A percentile compares a stretch with the other conserved stretches of the same genome.
phyloP scores from a whole-genome alignment of 306 rosid genomes.

The Amphicarpaea edgeworthii region DNA sequence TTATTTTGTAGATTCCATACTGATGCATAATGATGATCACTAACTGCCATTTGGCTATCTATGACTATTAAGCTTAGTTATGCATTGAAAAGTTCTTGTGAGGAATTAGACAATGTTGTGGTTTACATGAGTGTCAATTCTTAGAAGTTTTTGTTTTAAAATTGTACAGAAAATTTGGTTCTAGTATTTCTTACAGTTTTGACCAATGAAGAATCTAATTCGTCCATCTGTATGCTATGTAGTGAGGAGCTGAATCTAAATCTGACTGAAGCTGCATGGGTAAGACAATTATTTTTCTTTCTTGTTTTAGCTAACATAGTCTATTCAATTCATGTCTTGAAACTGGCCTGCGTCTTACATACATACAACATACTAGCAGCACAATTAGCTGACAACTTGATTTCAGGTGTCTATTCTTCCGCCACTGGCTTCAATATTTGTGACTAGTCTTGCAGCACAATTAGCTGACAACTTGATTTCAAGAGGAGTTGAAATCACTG shows the following conservation, averaged over 20 bases:
- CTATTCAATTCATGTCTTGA: slow-evolving; percentile 32
- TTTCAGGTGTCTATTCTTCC: slow-evolving; percentile 99
- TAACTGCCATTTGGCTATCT: slow-evolving; percentile 9
- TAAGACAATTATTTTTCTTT: slow-evolving; percentile 49
- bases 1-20: slow-evolving; percentile 19
- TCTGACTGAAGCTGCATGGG: slow-evolving; percentile 97
- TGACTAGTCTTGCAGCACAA: slow-evolving; percentile 77
- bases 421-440: slow-evolving; percentile 82
- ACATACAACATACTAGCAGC: neutral
- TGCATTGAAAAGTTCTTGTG: slow-evolving; percentile 18
- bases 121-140: neutral
- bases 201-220: slow-evolving; percentile 43
- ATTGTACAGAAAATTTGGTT: slow-evolving; percentile 22
- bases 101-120: slow-evolving; percentile 16
- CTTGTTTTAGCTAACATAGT: slow-evolving; percentile 3
- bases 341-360: neutral
- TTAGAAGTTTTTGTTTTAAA: neutral
- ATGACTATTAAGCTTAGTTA: slow-evolving; percentile 5
- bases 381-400: no score
- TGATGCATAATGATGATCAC: slow-evolving; percentile 16
- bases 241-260: slow-evolving; percentile 94
- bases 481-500: slow-evolving; percentile 87
- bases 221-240: slow-evolving; percentile 51
- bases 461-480: slow-evolving; percentile 89
- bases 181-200: slow-evolving; percentile 35